Conservation (phyloP, 345 rosid species). For the Salix suchowensis region DNA sequence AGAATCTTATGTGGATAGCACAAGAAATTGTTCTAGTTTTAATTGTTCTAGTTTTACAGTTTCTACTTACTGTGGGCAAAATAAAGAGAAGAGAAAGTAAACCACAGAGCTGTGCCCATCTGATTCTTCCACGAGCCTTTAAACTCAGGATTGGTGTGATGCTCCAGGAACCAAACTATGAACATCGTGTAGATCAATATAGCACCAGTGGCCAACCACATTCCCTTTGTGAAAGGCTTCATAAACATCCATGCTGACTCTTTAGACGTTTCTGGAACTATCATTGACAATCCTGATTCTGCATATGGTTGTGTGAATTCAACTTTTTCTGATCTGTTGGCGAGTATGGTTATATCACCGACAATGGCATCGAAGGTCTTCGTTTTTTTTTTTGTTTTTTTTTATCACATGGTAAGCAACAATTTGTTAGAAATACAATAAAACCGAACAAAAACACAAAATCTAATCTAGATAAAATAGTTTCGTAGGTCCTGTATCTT, state of each 20-base stretch:
- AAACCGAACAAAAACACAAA: too few species aligned
- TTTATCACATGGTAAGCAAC: too few species aligned
- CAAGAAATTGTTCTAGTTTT: too few species aligned
- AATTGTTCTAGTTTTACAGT: background rate
- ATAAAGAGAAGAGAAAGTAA: slow-evolving; percentile 53
- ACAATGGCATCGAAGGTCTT: slow-evolving; percentile 44
- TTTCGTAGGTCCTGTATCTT: too few species aligned
- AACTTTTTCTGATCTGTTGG: slow-evolving; percentile 25
- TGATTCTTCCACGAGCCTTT: slow-evolving; percentile 33
- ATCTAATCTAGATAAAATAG: too few species aligned
- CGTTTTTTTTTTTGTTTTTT: too few species aligned
- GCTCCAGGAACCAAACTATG: slow-evolving; percentile 49
- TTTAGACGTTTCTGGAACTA: slow-evolving; percentile 25
- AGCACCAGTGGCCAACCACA: slow-evolving; percentile 46
- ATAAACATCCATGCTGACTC: slow-evolving; percentile 40
- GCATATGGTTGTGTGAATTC: slow-evolving; percentile 52
- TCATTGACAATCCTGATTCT: slow-evolving; percentile 50
- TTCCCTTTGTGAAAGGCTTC: slow-evolving; percentile 45
- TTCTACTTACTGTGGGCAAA: slow-evolving; percentile 51
- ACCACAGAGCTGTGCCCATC: slow-evolving; percentile 38
- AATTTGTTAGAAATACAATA: too few species aligned
- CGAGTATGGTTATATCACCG: slow-evolving; percentile 52
- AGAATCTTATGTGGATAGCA: too few species aligned
- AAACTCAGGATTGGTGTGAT: slow-evolving; percentile 34
- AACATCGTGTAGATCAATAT: slow-evolving; percentile 40